phyloP scores from a whole-genome alignment of 2,329 filamentous ascomycete species.

The Colletotrichum eremochloae region DNA sequence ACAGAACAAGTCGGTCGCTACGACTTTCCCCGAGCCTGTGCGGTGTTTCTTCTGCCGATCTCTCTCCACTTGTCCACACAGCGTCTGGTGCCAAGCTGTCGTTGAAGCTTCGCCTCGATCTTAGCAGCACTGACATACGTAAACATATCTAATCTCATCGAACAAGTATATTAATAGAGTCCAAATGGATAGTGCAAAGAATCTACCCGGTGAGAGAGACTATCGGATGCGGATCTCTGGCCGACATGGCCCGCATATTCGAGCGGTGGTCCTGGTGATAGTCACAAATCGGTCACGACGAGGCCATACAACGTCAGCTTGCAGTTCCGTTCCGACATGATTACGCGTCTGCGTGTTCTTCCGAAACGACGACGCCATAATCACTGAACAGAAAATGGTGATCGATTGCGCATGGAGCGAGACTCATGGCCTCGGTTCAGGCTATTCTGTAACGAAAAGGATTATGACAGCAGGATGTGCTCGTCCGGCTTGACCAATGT shows the following conservation, averaged over 20 bases:
- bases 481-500: not conserved
- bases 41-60: slow-evolving; percentile 12
- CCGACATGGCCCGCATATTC: not conserved
- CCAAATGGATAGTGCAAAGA: not conserved
- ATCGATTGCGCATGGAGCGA: not conserved
- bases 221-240: not conserved
- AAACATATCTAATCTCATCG: not conserved
- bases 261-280: not conserved
- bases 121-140: too few species aligned
- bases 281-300: not conserved
- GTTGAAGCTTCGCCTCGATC: slow-evolving; percentile 9
- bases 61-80: slow-evolving; percentile 13
- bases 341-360: not conserved
- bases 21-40: not conserved
- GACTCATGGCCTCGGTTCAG: not conserved
- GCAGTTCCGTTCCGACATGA: too few species aligned
- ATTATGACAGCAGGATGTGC: not conserved
- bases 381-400: not conserved
- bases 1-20: too few species aligned
- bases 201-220: too few species aligned
- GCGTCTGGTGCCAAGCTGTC: slow-evolving; percentile 13
- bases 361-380: not conserved
- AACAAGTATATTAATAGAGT: not conserved
- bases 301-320: not conserved
- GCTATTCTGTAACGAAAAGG: not conserved